Percentiles rank a stretch among this genome's conserved stretches.
Conservation (phyloP, 495 filamentous ascomycete genomes). For the Penicillium dipodomyicola region DNA sequence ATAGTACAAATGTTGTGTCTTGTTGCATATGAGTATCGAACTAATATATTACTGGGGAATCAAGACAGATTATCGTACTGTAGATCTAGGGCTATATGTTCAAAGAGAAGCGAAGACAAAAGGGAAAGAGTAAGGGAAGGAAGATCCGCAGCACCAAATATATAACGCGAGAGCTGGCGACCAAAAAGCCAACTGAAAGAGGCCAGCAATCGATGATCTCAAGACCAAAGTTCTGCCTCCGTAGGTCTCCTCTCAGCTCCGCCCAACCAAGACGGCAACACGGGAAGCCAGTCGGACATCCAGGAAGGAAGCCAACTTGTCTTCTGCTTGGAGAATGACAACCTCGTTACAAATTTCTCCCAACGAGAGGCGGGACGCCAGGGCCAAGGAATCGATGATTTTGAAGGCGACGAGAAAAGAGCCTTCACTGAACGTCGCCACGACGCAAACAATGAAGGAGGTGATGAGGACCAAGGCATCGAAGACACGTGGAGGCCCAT, state of each 20-base stretch:
- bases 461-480: slow-evolving; percentile 2
- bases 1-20: neutral
- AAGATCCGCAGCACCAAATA: neutral
- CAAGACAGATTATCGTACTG: neutral
- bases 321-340: slow-evolving; percentile 8
- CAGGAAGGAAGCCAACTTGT: slow-evolving; percentile 16
- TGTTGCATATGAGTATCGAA: neutral
- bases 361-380: slow-evolving; percentile 23
- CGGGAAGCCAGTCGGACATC: slow-evolving; percentile 6
- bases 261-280: slow-evolving; percentile 8
- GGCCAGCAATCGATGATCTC: neutral
- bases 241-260: slow-evolving; percentile 8
- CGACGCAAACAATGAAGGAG: slow-evolving; percentile 10
- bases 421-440: slow-evolving; percentile 15
- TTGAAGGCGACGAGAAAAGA: slow-evolving; percentile 6
- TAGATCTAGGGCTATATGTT: neutral
- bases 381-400: slow-evolving; percentile 23
- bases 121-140: neutral
- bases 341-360: slow-evolving; percentile 12
- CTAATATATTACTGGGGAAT: neutral
- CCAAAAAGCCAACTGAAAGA: neutral
- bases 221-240: slow-evolving; percentile 32
- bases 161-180: neutral
- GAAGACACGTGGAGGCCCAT: slow-evolving; percentile 6
- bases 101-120: neutral